phyloP scores from a whole-genome alignment of 164 flowering plant genomes.

The Sextonia rubra region DNA sequence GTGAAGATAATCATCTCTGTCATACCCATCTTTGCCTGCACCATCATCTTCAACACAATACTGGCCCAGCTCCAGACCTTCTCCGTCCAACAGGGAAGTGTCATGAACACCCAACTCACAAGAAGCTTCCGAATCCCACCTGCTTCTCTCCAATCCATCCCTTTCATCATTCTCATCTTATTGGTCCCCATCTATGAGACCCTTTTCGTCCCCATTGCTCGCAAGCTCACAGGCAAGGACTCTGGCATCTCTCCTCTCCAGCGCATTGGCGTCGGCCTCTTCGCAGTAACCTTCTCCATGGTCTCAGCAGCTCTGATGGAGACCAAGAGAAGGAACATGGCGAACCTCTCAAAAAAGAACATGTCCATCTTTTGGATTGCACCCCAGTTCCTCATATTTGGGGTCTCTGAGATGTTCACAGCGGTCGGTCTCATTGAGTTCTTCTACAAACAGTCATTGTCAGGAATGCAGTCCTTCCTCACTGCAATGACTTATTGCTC shows the following conservation, averaged over 20 bases:
- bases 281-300: conserved; percentile 68
- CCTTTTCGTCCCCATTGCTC: conserved; percentile 50
- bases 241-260: conserved; percentile 65
- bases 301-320: conserved; percentile 68
- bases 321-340: conserved; percentile 40
- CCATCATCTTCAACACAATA: conserved; percentile 71
- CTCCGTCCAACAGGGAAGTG: conserved; percentile 72
- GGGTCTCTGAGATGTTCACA: conserved; percentile 71
- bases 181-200: conserved; percentile 71
- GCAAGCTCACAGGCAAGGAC: conserved; percentile 44
- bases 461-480: conserved; percentile 67
- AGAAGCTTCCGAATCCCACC: conserved; percentile 57
- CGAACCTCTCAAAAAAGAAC: conserved; percentile 13
- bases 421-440: conserved; percentile 72
- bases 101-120: conserved; percentile 49
- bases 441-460: conserved; percentile 53
- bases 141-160: conserved; percentile 72
- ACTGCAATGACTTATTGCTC: conserved; percentile 73
- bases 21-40: conserved; percentile 66
- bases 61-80: conserved; percentile 81
- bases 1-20: conserved; percentile 57
- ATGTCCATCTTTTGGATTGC: conserved; percentile 63
- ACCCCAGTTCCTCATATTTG: conserved; percentile 60
- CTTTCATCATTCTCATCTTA: conserved; percentile 58
- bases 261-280: conserved; percentile 64